Evolutionary conservation across 176 grass and related monocot species (phyloP).

Genomic region (Ensete ventricosum): DNA sequence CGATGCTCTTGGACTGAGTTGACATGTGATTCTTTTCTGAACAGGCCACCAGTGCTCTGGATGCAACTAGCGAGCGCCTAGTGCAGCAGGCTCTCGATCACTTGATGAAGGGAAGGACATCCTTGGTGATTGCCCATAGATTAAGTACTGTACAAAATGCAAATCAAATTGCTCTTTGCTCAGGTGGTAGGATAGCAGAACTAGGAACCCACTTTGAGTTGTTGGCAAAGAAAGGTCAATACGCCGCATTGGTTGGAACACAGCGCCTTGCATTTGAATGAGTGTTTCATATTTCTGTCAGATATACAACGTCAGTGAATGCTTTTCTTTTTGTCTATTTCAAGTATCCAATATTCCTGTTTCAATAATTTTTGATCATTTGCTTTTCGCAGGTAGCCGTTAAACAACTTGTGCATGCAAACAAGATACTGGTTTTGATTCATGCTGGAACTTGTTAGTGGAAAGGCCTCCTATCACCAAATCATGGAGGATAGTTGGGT

Average conservation of each 20-base stretch:
- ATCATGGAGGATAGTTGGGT: neutral
- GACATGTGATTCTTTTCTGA: slow-evolving; percentile 1
- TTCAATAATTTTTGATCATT: too few species aligned
- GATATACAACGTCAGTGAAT: neutral
- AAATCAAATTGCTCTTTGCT: slow-evolving; percentile 63
- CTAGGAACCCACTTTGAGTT: slow-evolving; percentile 65
- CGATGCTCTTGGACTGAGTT: neutral
- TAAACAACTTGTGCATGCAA: neutral
- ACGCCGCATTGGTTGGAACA: slow-evolving; percentile 65
- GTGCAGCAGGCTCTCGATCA: slow-evolving; percentile 83
- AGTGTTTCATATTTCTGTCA: neutral
- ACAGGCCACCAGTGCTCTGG: slow-evolving; percentile 92
- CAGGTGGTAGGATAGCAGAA: slow-evolving; percentile 59
- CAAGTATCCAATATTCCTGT: too few species aligned
- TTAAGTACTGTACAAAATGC: slow-evolving; percentile 92
- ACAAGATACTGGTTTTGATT: neutral
- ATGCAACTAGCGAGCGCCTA: slow-evolving; percentile 67
- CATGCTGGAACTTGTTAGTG: neutral
- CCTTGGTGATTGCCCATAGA: slow-evolving; percentile 86
- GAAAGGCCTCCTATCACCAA: neutral
- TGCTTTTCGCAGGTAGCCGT: too few species aligned
- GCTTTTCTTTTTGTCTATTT: too few species aligned
- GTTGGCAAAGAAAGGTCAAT: slow-evolving; percentile 58
- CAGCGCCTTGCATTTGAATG: slow-evolving; percentile 85
- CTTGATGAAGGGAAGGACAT: slow-evolving; percentile 86